Evolutionary conservation across 2,329 filamentous ascomycete species (phyloP), one percentile per base, ranked within the genome.

Genomic region (Apiospora rasikravindrae): DNA sequence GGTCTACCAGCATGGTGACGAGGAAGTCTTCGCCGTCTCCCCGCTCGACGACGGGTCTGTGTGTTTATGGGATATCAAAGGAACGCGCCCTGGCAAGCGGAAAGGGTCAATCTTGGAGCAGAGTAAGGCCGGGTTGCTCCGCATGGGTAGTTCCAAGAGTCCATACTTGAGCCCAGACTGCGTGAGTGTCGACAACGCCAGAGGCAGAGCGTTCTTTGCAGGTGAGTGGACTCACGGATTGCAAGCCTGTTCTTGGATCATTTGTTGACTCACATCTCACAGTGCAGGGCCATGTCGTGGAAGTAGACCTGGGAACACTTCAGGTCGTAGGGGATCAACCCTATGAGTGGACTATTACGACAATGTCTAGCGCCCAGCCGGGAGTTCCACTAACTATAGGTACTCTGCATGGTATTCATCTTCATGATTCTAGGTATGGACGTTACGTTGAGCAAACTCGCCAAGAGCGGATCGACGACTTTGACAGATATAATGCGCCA

Each of bases 1-100:
- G 0, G 79, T 96, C 11, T 91, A 92, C 71, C 86, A 87, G 8
- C 87, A 88, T 26, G 84, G 84, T 76, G 84, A 82, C 29, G 85
- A 86, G 0, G 82, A 88, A 24, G 85, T 88, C 33, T 85, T 87
- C 22, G 90, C 94, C 0, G 87, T 97, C 22, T 92, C 93, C 0
- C 94, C 95, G 2, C 84, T 98, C 10, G 94, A 97, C 72, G 94
- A 98, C 79, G 95, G 95, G 0, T 94, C 93, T 69, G 88, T 98
- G n/a, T 94, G 92, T 76, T 83, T 98, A 8, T 98, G 95, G 95
- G 93, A 97, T 78, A 84, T 94, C 69, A 90, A 88, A 71, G 88
- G 88, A 1, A 88, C 86, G 42, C 83, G 83, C 67, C 26, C 40
- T 33, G 66, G 44, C 42, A 82, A 82, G 6, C 85, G 80, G 74